Base-by-base conservation (phyloP, 768 basidiomycete species). In the Auriscalpium orientale region DNA sequence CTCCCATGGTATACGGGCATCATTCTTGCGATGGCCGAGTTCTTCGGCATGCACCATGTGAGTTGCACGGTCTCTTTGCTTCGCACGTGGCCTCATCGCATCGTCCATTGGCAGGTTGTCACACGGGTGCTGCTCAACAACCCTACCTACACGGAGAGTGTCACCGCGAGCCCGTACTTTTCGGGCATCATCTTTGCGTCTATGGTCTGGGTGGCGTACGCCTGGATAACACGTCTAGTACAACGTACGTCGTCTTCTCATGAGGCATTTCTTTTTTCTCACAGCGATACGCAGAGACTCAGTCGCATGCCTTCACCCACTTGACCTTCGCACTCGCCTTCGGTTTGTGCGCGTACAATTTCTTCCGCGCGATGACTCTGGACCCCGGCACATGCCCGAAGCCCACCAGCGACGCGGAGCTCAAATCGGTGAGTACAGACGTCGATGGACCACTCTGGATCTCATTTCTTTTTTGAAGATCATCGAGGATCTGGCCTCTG, bases 11-110 rank as follows among this genome's bases (percentile, higher is more conserved):
- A 95, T 70, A 88, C 89, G 3, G 91, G 88, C 15, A 70, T 92
- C 21, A 76, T 94, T 34, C 79, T 98, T 49, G 88, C 90, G 0
- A 75, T 86, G 66, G 91, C 88, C 0, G 84, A 92, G 65, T 91
- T 93, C 71, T 95, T 91, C 63, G 89, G 81, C 48, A 90, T 95
- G 89, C 95, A 98, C 65, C 89, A 97, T 65, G 91, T 94, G 68
- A 59, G 87, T 76, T 5, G 36, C 18, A 12, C 13, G 21, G 50
- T 18, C 18, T 48, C 58, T n/a, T 22, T n/a, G 11, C 37, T 33
- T 33, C 40, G 46, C 51, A 36, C 36, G 20, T 43, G 38, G 44
- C 43, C 34, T 37, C 15, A 53, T 6, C 56, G 64, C 8, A 59
- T 53, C 33, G 43, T 61, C 47, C 12, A 33, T 51, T 57, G 20